Percentiles rank a stretch among this genome's conserved stretches.
phyloP scores from a whole-genome alignment of 352 stramenopile species.

The Pythium vanterpoolii region DNA sequence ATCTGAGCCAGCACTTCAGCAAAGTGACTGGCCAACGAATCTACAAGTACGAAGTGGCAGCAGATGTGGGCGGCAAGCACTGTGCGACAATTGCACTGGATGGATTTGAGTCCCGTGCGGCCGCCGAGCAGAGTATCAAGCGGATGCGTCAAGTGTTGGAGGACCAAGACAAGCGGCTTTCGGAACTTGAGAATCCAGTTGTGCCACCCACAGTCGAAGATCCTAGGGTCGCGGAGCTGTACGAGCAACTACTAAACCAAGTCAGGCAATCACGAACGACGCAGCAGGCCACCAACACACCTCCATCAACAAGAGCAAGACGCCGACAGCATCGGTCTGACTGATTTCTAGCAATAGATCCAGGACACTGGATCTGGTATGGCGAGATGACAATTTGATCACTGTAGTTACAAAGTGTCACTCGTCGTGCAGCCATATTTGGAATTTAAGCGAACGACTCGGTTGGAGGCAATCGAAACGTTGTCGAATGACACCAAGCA shows the following conservation, averaged over 20 bases:
- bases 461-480: background rate
- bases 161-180: background rate
- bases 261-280: constrained; percentile 6
- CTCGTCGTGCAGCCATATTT: constrained; percentile 5
- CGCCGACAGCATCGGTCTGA: background rate
- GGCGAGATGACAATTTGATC: background rate
- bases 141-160: constrained; percentile 6
- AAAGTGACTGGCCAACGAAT: constrained; percentile 15
- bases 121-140: constrained; percentile 4
- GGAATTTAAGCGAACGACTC: constrained; percentile 2
- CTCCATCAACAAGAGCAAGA: background rate
- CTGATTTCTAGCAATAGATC: background rate
- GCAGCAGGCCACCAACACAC: background rate
- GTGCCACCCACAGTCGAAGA: constrained; percentile 11
- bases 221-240: constrained; percentile 22
- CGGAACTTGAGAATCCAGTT: constrained; percentile 8
- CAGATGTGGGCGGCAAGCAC: constrained; percentile 15
- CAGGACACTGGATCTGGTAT: background rate
- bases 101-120: constrained; percentile 16
- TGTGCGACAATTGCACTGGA: constrained; percentile 11
- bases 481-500: constrained; percentile 12
- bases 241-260: constrained; percentile 14
- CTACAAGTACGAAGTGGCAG: constrained; percentile 19
- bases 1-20: constrained; percentile 9
- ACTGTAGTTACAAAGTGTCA: background rate